Percentiles rank a stretch among this genome's conserved stretches.
phyloP scores from a whole-genome alignment of 768 basidiomycete genomes.

The Leucocoprinus birnbaumii region DNA sequence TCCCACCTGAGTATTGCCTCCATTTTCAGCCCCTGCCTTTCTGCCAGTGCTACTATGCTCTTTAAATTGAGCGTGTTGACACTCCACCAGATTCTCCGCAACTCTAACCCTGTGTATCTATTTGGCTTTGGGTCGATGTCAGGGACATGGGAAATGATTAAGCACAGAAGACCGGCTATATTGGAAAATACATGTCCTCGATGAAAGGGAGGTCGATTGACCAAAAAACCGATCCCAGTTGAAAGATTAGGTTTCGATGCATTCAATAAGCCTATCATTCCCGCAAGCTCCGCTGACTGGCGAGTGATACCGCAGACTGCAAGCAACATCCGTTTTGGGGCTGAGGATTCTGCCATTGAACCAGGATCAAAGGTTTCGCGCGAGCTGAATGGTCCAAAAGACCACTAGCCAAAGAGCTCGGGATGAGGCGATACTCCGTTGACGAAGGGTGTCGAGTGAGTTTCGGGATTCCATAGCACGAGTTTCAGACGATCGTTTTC shows the following conservation, averaged over 20 bases:
- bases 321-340: constrained; percentile 33
- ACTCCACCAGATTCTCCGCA: constrained; percentile 64
- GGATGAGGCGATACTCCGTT: constrained; percentile 36
- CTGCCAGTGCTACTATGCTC: constrained; percentile 49
- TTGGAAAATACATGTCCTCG: constrained; percentile 61
- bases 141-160: constrained; percentile 13
- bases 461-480: constrained; percentile 30
- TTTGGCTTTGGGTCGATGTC: no score
- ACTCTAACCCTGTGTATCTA: constrained; percentile 35
- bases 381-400: constrained; percentile 46
- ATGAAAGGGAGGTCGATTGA: constrained; percentile 56
- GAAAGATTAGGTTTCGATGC: constrained; percentile 36
- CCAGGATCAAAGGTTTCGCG: constrained; percentile 33
- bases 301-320: constrained; percentile 51
- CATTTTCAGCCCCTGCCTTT: constrained; percentile 54
- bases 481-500: constrained; percentile 46
- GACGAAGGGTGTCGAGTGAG: constrained; percentile 43
- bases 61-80: constrained; percentile 44
- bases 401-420: constrained; percentile 43
- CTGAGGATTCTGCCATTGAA: constrained; percentile 31
- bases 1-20: constrained; percentile 59
- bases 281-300: constrained; percentile 38
- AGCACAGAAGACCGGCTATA: constrained; percentile 44
- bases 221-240: constrained; percentile 53
- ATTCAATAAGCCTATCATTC: constrained; percentile 49